Evolutionary conservation across 768 basidiomycete genomes (phyloP).

Genomic region (Leccinum uliginosum): DNA sequence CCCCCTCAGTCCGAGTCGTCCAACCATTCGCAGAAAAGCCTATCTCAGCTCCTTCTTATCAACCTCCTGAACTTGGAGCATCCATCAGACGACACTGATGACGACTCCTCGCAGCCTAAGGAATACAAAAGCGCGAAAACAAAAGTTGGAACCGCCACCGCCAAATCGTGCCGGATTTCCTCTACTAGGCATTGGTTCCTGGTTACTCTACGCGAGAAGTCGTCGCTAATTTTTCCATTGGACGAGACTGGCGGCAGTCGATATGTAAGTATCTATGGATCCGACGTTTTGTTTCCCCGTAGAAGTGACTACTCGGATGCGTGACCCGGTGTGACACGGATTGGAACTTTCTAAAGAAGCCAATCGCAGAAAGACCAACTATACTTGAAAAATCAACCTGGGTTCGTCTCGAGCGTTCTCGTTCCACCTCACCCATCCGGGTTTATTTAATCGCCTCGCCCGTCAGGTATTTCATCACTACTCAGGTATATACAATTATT

Average conservation of each 20-base stretch:
- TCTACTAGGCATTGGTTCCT: neutral
- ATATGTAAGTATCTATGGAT: neutral
- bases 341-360: too few relatives aligned
- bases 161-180: neutral
- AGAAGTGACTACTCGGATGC: neutral
- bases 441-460: too few relatives aligned
- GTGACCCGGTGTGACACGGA: neutral
- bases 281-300: neutral
- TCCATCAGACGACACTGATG: neutral
- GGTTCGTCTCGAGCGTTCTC: too few relatives aligned
- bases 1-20: neutral
- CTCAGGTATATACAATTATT: too few relatives aligned
- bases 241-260: neutral
- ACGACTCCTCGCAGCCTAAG: neutral
- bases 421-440: too few relatives aligned
- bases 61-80: neutral
- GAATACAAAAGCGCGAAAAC: neutral
- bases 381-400: too few relatives aligned
- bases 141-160: neutral
- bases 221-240: slow-evolving; percentile 17
- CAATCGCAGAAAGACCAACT: too few relatives aligned
- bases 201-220: neutral
- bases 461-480: too few relatives aligned
- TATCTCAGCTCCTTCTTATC: slow-evolving; percentile 2
- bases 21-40: slow-evolving; percentile 20